Evolutionary conservation across 2,329 filamentous ascomycete species (phyloP), one percentile per base, ranked within the genome.

Genomic region (Claviceps maximensis): DNA sequence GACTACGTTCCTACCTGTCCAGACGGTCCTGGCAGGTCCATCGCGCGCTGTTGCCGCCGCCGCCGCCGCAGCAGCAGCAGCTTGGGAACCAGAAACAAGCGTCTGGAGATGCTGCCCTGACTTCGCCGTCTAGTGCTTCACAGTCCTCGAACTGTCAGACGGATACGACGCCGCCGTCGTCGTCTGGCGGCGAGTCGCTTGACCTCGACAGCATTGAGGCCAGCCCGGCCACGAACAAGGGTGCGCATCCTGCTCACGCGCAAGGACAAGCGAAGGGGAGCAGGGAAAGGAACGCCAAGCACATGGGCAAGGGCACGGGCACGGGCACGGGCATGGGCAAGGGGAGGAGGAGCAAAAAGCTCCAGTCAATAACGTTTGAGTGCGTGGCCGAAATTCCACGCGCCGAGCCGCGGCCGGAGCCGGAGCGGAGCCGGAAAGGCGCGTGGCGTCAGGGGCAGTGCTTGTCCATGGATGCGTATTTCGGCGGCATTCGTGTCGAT

Each of bases 401-500:
- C 17, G 13, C 6, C 23, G 50, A 27, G 17, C 31, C 31, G 17
- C n/a, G 29, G 25, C n/a, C 27, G 15, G 46, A 3, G 40, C n/a
- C 40, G 40, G 40, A 42, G 19, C 4, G 7, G n/a, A 9, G 21
- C 40, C 40, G 21, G 40, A 42, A 48, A n/a, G 29, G 19, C 8
- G 29, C 27, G n/a, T 36, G 46, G 46, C 46, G 15, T 17, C 8
- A 21, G 29, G 17, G 13, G 31, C 21, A 56, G 57, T 2, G 57
- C 29, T n/a, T 36, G 38, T 31, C 48, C 19, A 58, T 60, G 7
- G 60, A 63, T 23, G 55, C 51, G 27, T 50, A 51, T n/a, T 59
- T 62, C 7, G 60, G 60, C 19, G 60, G 59, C 36, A 59, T 58
- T 21, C 57, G 61, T 8, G 56, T 61, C 23, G 61, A 63, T 54